These are phyloP conservation scores for Aspergillus biplanus DNA, from an alignment of 495 filamentous ascomycete species.

Conservation along the genomic window DNA sequence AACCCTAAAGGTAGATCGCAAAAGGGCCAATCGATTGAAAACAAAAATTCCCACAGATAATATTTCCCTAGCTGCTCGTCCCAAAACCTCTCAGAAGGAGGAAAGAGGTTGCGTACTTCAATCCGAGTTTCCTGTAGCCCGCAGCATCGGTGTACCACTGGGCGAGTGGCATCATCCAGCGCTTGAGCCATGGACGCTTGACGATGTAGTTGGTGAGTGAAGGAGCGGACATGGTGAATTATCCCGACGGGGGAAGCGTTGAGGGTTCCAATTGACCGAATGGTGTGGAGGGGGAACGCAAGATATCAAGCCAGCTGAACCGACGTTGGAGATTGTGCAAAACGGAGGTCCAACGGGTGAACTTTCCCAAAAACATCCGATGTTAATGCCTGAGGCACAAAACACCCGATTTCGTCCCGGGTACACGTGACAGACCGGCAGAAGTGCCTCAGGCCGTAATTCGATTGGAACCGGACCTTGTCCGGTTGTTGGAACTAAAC, in stretches of 20 bases:
- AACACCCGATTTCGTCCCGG: slow-evolving; percentile 8
- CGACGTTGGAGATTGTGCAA: slow-evolving; percentile 55
- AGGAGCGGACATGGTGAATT: slow-evolving; percentile 70
- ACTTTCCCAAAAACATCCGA: slow-evolving; percentile 41
- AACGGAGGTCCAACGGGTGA: slow-evolving; percentile 43
- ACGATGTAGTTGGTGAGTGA: slow-evolving; percentile 70
- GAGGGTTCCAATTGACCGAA: slow-evolving; percentile 34
- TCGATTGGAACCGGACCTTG: slow-evolving; percentile 18
- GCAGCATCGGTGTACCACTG: slow-evolving; percentile 83
- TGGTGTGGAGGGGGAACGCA: slow-evolving; percentile 33
- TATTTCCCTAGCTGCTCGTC: slow-evolving; percentile 7
- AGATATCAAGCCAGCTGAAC: slow-evolving; percentile 44
- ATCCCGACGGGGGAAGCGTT: slow-evolving; percentile 27
- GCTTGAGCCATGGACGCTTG: slow-evolving; percentile 82
- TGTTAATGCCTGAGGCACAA: slow-evolving; percentile 26
- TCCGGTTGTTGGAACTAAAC: slow-evolving; percentile 5
- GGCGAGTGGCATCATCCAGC: slow-evolving; percentile 75
- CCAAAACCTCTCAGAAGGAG: not conserved
- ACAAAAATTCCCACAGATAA: not conserved
- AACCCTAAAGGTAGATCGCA: slow-evolving; percentile 9
- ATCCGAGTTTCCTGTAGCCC: slow-evolving; percentile 90
- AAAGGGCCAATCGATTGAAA: not conserved
- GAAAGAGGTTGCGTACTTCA: slow-evolving; percentile 64
- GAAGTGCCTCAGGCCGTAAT: slow-evolving; percentile 34
- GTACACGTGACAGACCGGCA: slow-evolving; percentile 16